Evolutionary conservation across 2,329 filamentous ascomycete genomes (phyloP), one percentile per base, ranked within the genome.

Genomic region (Pezicula radicicola): DNA sequence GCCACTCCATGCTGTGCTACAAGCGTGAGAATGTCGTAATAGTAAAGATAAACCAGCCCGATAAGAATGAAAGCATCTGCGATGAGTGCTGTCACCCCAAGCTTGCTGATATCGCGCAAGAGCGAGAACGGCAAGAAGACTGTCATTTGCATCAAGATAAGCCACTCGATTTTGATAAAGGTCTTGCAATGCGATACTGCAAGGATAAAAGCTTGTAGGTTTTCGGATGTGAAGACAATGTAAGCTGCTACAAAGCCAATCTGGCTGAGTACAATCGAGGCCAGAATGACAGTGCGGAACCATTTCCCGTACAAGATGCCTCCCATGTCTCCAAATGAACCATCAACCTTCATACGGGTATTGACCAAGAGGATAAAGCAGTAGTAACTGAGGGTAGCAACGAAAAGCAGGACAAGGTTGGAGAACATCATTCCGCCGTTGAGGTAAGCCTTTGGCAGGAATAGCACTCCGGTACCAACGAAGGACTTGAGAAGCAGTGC

Each of bases 361-460:
- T 87, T 87, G 56, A 97, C 91, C 30, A 99, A 81, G 13, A 99
- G 79, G 40, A 99, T 91, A 71, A 99, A 99, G 74, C 92, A 97
- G 75, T 97, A 96, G 72, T 96, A 99, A 68, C 92, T 97, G 53
- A 99, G 76, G 2, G 81, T 75, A 6, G 94, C 92, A 15, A 99
- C 90, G 37, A 79, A 81, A 19, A 99, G 76, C n/a, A 99, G 81
- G 15, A 99, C 88, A 48, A 95, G 59, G 66, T 95, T 96, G 63
- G 91, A 96, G 71, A 99, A 99, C 15, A 96, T 74, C 92, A 99
- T 97, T 53, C 94, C 94, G 49, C 94, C 94, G 64, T 96, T 99
- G 58, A 97, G 80, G 67, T 94, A 99, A 4, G 94, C 93, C 45
- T 91, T 85, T 0, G 93, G 93, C 33, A 97, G 75, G 74, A 97